phyloP scores from a whole-genome alignment of 225 moss, liverwort and hornwort species.

The Physcomitrellopsis africana region DNA sequence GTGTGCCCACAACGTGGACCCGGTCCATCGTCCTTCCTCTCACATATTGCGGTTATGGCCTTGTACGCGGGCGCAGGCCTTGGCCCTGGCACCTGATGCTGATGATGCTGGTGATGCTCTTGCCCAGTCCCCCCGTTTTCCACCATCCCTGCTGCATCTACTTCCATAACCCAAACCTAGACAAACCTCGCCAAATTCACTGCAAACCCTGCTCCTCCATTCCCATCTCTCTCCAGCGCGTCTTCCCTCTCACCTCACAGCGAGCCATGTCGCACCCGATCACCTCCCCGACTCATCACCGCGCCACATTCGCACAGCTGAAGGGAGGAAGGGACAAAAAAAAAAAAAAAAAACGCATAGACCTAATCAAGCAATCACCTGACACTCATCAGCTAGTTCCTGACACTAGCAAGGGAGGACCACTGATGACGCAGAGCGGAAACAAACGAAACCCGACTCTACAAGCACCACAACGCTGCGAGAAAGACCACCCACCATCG shows the following conservation, averaged over 20 bases:
- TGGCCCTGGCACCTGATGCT: slow-evolving; percentile 50
- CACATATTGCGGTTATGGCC: slow-evolving; percentile 49
- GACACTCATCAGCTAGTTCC: slow-evolving; percentile 28
- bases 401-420: slow-evolving; percentile 22
- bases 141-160: slow-evolving; percentile 51
- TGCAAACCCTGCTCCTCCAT: slow-evolving; percentile 18
- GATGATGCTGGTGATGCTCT: slow-evolving; percentile 19
- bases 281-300: slow-evolving; percentile 18
- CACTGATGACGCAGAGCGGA: slow-evolving; percentile 20
- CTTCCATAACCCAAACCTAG: slow-evolving; percentile 38
- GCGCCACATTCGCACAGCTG: not conserved
- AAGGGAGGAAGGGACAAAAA: not conserved
- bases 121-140: slow-evolving; percentile 30
- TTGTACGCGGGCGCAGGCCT: slow-evolving; percentile 64
- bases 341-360: not conserved
- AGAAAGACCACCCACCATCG: too few species aligned
- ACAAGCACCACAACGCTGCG: too few species aligned
- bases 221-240: slow-evolving; percentile 22
- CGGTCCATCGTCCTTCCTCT: slow-evolving; percentile 70
- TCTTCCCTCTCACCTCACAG: slow-evolving; percentile 10
- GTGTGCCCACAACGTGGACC: slow-evolving; percentile 79
- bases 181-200: slow-evolving; percentile 20
- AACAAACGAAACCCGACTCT: not conserved
- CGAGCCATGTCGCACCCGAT: not conserved
- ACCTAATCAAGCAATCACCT: slow-evolving; percentile 40